A percentile compares a stretch with the other conserved stretches of the same genome.
Evolutionary conservation across 2,329 filamentous ascomycete genomes (phyloP).

Genomic region (Macrophomina tecta): DNA sequence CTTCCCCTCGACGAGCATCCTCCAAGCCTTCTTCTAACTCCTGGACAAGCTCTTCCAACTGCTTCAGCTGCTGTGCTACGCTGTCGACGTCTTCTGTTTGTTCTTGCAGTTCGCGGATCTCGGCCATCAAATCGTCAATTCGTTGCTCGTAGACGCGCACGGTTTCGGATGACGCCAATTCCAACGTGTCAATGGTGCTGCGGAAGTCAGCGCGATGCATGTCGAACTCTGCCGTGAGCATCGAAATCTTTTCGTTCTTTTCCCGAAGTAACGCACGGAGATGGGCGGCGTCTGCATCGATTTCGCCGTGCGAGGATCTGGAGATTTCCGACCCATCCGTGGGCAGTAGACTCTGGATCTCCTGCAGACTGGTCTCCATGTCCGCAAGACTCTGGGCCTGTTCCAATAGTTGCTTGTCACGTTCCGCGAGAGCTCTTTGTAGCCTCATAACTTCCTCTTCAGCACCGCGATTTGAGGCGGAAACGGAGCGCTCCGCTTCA

Average conservation of each 20-base stretch:
- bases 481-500: constrained; percentile 35
- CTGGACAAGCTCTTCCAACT: constrained; percentile 93
- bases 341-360: constrained; percentile 76
- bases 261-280: constrained; percentile 84
- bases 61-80: constrained; percentile 89
- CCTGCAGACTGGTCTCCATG: constrained; percentile 87
- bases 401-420: constrained; percentile 86
- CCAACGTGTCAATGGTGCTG: constrained; percentile 94
- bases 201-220: constrained; percentile 93
- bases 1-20: constrained; percentile 90
- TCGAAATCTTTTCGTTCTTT: constrained; percentile 95
- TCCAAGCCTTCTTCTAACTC: constrained; percentile 96
- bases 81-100: constrained; percentile 88
- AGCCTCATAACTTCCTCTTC: constrained; percentile 24
- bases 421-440: constrained; percentile 72
- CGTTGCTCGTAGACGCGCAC: constrained; percentile 94
- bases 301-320: constrained; percentile 53
- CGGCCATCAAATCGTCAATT: constrained; percentile 82
- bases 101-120: constrained; percentile 82
- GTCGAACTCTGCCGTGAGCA: constrained; percentile 94
- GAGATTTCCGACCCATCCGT: constrained; percentile 55
- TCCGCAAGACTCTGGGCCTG: constrained; percentile 82
- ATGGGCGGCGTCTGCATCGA: constrained; percentile 70
- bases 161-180: constrained; percentile 94
- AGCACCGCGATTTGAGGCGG: constrained; percentile 28